A percentile compares a stretch with the other conserved stretches of the same genome.
These are phyloP conservation scores for Chiua virens DNA, from an alignment of 768 basidiomycete species.

Conservation along the genomic window DNA sequence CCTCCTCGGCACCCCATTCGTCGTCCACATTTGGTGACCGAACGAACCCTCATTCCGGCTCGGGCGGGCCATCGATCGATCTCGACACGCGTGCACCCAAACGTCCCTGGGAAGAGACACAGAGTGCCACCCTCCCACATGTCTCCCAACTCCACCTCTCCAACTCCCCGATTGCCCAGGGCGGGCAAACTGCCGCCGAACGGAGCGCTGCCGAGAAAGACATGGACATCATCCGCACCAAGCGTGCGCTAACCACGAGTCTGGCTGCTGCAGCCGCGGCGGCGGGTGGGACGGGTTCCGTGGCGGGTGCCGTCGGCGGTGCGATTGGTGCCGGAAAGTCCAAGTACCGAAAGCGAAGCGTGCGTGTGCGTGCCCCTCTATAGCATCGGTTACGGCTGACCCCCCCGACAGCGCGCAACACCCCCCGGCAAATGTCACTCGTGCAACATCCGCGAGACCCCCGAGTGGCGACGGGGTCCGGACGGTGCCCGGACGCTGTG, in stretches of 20 bases:
- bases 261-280: conserved; percentile 50
- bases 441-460: conserved; percentile 83
- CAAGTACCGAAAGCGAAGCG: conserved; percentile 85
- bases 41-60: conserved; percentile 26
- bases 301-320: conserved; percentile 29
- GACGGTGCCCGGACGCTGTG: conserved; percentile 83
- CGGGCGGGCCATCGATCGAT: conserved; percentile 22
- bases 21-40: conserved; percentile 23
- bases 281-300: conserved; percentile 33
- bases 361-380: conserved; percentile 43
- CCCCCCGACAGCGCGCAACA: conserved; percentile 63
- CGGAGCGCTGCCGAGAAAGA: conserved; percentile 76
- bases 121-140: conserved; percentile 19
- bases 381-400: background rate
- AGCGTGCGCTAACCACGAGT: conserved; percentile 69
- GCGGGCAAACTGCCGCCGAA: conserved; percentile 35
- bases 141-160: conserved; percentile 27
- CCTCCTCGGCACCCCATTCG: conserved; percentile 11
- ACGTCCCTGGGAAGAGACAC: conserved; percentile 73
- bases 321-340: conserved; percentile 46
- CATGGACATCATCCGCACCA: conserved; percentile 82
- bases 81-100: conserved; percentile 58
- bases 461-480: conserved; percentile 85
- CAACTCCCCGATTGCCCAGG: conserved; percentile 9
- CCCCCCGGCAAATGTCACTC: conserved; percentile 88